phyloP scores from a whole-genome alignment of 2,329 filamentous ascomycete species.

The Microcera coccophila region DNA sequence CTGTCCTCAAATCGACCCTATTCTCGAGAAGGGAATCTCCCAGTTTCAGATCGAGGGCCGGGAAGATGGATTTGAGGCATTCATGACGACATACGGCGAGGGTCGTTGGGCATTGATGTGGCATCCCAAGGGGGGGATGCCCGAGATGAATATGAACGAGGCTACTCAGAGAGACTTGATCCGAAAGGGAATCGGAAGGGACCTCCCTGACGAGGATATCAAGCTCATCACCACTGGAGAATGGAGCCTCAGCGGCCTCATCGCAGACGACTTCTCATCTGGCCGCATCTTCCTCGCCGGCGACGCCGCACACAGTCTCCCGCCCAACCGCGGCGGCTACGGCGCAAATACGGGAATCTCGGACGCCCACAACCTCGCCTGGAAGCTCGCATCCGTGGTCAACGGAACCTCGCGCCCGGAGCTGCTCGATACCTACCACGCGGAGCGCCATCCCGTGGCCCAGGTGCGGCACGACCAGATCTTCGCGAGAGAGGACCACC shows the following conservation, averaged over 20 bases:
- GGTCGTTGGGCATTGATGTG: slow-evolving; percentile 23
- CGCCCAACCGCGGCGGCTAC: slow-evolving; percentile 32
- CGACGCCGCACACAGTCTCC: slow-evolving; percentile 34
- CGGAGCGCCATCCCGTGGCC: slow-evolving; percentile 36
- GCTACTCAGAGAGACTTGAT: slow-evolving; percentile 8
- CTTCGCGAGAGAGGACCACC: slow-evolving; percentile 21
- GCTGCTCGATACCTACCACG: slow-evolving; percentile 37
- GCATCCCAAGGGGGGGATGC: slow-evolving; percentile 4
- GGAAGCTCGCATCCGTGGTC: slow-evolving; percentile 38
- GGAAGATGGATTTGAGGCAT: slow-evolving; percentile 23
- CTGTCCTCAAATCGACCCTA: slow-evolving; percentile 25
- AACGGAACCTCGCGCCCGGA: slow-evolving; percentile 14
- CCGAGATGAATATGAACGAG: slow-evolving; percentile 4
- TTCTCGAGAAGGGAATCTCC: slow-evolving; percentile 29
- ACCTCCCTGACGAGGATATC: slow-evolving; percentile 11
- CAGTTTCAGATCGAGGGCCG: slow-evolving; percentile 30
- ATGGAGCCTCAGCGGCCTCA: slow-evolving; percentile 23
- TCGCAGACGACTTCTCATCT: slow-evolving; percentile 27
- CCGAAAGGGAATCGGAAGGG: slow-evolving; percentile 12
- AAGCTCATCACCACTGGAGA: slow-evolving; percentile 16
- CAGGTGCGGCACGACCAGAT: slow-evolving; percentile 23
- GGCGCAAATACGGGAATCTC: slow-evolving; percentile 34
- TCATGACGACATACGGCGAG: slow-evolving; percentile 22
- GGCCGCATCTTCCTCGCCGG: slow-evolving; percentile 32
- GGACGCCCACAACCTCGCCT: slow-evolving; percentile 41